Evolutionary conservation across 1,284 basidiomycete genomes (phyloP).

Genomic region (Rhodotorula sp.): DNA sequence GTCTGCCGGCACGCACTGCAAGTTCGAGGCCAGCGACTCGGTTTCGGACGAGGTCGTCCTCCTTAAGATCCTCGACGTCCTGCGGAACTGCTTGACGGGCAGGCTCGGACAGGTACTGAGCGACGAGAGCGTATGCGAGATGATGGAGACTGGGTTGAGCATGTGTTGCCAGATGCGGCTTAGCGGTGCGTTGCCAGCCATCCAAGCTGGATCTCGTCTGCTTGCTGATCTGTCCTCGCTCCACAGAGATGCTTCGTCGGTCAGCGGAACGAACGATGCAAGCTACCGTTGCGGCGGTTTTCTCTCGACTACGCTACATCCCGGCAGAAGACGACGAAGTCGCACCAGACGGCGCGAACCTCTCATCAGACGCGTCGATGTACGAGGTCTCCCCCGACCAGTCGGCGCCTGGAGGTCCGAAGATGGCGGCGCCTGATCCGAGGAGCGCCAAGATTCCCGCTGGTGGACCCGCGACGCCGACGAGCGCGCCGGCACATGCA

Average conservation of each 20-base stretch:
- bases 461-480: neutral
- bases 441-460: constrained; percentile 37
- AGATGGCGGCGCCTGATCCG: constrained; percentile 50
- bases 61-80: constrained; percentile 84
- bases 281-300: constrained; percentile 75
- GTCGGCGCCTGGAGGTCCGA: constrained; percentile 38
- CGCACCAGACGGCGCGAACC: neutral
- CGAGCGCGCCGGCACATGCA: neutral
- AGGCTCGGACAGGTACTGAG: constrained; percentile 66
- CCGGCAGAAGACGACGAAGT: constrained; percentile 18
- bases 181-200: constrained; percentile 63
- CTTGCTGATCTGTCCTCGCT: constrained; percentile 19
- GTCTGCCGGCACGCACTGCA: constrained; percentile 87
- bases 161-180: constrained; percentile 96
- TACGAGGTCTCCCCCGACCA: constrained; percentile 37
- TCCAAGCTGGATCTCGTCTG: neutral
- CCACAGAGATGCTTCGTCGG: constrained; percentile 76
- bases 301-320: constrained; percentile 60
- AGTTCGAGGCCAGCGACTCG: constrained; percentile 94
- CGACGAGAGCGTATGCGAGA: constrained; percentile 94
- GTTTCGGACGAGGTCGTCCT: constrained; percentile 95
- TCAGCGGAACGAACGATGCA: constrained; percentile 96
- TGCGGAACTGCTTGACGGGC: constrained; percentile 76
- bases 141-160: constrained; percentile 95
- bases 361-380: constrained; percentile 21